Evolutionary conservation across 164 flowering plant species (phyloP).

Genomic region (Cinnamomum micranthum): DNA sequence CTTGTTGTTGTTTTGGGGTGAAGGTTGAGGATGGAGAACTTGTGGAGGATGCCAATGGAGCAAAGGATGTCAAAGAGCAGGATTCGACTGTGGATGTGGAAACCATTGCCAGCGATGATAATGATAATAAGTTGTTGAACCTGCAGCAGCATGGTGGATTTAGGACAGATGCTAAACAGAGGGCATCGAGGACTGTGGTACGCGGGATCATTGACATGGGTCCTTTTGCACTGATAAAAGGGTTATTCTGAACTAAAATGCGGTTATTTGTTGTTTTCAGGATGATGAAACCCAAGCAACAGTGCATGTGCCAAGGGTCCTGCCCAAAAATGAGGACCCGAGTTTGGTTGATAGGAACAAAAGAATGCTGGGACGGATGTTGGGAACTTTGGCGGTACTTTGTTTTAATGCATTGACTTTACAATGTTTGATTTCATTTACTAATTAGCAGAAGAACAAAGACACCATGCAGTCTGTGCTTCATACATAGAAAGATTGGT

Average conservation of each 20-base stretch:
- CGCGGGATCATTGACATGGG: neutral
- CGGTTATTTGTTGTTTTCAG: conserved; percentile 24
- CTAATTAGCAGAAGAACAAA: neutral
- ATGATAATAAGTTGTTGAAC: conserved; percentile 24
- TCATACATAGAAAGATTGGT: too few species aligned
- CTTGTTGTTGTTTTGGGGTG: neutral
- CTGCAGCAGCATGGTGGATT: conserved; percentile 34
- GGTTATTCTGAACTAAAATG: neutral
- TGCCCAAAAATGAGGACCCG: conserved; percentile 88
- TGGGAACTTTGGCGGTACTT: conserved; percentile 93
- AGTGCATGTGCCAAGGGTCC: conserved; percentile 75
- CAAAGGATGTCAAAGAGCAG: conserved; percentile 27
- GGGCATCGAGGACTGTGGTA: conserved; percentile 35
- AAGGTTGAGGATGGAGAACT: conserved; percentile 85
- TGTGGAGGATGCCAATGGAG: conserved; percentile 36
- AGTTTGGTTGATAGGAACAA: conserved; percentile 82
- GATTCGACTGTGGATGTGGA: conserved; percentile 15
- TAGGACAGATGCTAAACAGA: conserved; percentile 43
- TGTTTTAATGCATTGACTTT: neutral
- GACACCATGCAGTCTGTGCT: too few species aligned
- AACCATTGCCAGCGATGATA: conserved; percentile 16
- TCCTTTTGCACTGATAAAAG: neutral
- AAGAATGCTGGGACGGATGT: conserved; percentile 87
- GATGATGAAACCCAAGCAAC: conserved; percentile 42
- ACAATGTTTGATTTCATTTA: neutral